Base-by-base conservation (phyloP, 2,329 filamentous ascomycete species). In the Ceratocystis cubensis region DNA sequence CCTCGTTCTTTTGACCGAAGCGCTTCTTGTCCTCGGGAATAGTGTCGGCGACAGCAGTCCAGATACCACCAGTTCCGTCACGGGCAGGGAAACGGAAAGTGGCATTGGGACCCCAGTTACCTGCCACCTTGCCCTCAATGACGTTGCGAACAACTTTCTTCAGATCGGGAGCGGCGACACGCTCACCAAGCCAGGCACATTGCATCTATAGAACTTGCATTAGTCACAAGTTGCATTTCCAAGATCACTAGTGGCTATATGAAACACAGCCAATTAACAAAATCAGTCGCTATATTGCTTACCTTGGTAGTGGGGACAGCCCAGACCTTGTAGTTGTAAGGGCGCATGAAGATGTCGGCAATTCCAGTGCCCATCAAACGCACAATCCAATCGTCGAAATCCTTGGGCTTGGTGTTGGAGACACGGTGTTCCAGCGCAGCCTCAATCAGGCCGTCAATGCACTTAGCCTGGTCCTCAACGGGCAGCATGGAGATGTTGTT, bases 301-400 rank as follows among this genome's bases (percentile, higher is more conserved):
- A 95, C 91, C 86, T 96, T 96, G 72, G 88, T 96, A 66, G 93
- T 96, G 68, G 94, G 94, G 73, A 97, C 93, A 70, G 94, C 94
- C 94, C 94, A 99, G 75, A 99, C 94, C 82, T 99, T 99, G 87
- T 88, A 99, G 85, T 99, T 99, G 84, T 99, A 99, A 65, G 94
- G 94, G 73, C 94, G 84, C 94, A 99, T 99, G 84, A 99, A 99
- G 72, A 93, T 83, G 76, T 99, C 86, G 71, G 92, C 93, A 73
- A 99, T 83, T 72, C 93, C 93, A 72, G 84, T 80, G 73, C 94
- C 94, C 80, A 88, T 92, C 81, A 88, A 95, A 73, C 94, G 87
- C 73, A 97, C 76, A 74, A 97, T 97, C 92, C 92, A 97, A 81
- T 99, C 91, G 75, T 99, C 94, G 73, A 99, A 99, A 80, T 95